Evolutionary conservation across 306 rosid species (phyloP), one percentile per base, ranked within the genome.

Genomic region (Cucurbita ficifolia): DNA sequence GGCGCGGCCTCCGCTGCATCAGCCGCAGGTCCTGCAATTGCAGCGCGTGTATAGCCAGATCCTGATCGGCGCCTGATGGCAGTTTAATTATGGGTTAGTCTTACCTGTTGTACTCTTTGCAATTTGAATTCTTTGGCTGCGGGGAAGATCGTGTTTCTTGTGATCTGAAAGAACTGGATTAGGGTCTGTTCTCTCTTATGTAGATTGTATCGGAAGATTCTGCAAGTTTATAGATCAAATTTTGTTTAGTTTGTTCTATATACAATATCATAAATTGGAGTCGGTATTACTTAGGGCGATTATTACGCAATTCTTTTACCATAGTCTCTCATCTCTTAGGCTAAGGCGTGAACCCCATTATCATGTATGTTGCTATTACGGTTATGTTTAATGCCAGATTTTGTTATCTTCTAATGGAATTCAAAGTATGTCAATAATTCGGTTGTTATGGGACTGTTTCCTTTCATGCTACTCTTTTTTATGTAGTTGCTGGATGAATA

Each of bases 1-100:
- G 86, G 92, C 1, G 96, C 96, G 8, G 87, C 97, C 46, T 54
- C 92, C 5, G 88, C 89, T 0, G 92, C 83, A 2, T 77, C 86
- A 0, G 82, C 84, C 2, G 84, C 96, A 7, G 95, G 84, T 7
- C 82, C 90, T 14, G 77, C 86, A 21, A 81, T 86, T 2, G 87
- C 83, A 16, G 70, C 82, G 3, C 96, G 89, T 12, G 97, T 90
- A 39, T 93, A 79, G 21, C 8, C 63, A 57, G 83, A 79, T 82
- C 78, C 81, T 67, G 78, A 56, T 7, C 53, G 19, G 67, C 64
- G 62, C 78, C 80, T 54, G 49, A 40, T 48, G 73, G 76, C 76
- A 83, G 88, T 88, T 87, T 85, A 74, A 85, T 83, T 77, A 76
- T 56, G 53, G 76, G 42, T 54, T 61, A 57, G 54, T 54, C 62